Conservation (phyloP, 805 yeast genomes). For the Debaryomyces maramus region DNA sequence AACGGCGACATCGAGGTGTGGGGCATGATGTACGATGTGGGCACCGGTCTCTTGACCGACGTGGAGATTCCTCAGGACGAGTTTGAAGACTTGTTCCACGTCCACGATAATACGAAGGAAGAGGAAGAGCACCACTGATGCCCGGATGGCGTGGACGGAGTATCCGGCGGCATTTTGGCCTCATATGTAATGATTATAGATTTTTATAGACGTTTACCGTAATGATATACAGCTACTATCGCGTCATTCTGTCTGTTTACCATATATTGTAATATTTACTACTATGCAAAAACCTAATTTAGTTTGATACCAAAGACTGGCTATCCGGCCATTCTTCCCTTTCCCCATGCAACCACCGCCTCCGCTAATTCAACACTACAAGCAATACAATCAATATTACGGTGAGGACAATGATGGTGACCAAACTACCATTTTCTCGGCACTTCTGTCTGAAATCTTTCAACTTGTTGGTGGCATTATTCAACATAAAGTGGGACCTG, state of each 20-base stretch:
- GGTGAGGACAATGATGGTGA: constrained; percentile 42
- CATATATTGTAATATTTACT: too few species aligned
- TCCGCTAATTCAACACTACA: constrained; percentile 39
- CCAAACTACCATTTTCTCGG: constrained; percentile 44
- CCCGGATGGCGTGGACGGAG: too few species aligned
- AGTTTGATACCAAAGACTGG: too few species aligned
- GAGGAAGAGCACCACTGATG: not conserved
- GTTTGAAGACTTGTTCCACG: constrained; percentile 44
- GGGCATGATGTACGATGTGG: constrained; percentile 84
- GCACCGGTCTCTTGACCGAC: constrained; percentile 59
- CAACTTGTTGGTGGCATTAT: constrained; percentile 31
- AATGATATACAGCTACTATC: too few species aligned
- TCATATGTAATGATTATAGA: too few species aligned
- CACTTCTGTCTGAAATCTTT: constrained; percentile 32
- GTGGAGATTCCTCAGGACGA: constrained; percentile 43
- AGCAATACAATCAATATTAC: constrained; percentile 39
- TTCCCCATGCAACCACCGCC: too few species aligned
- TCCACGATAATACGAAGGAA: constrained; percentile 27
- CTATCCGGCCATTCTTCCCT: too few species aligned
- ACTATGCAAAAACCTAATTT: too few species aligned
- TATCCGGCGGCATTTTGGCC: too few species aligned
- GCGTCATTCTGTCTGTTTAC: too few species aligned
- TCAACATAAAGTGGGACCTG: constrained; percentile 28
- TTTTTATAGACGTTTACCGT: too few species aligned
- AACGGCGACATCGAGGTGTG: constrained; percentile 69